Evolutionary conservation across 495 filamentous ascomycete genomes (phyloP).

Genomic region (Rusavskia elegans): DNA sequence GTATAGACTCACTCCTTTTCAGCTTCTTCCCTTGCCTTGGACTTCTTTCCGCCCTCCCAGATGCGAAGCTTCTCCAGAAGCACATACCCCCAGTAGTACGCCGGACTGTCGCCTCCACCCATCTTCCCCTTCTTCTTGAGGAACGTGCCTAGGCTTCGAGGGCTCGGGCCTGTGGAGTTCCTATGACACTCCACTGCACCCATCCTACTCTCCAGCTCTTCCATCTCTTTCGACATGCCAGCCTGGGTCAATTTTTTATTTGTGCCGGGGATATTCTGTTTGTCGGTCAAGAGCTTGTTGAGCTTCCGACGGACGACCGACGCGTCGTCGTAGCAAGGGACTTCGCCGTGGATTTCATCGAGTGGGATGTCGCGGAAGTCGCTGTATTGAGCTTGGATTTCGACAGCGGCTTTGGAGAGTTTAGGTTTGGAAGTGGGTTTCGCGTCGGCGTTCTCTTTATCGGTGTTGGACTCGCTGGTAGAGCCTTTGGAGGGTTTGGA

Average conservation of each 20-base stretch:
- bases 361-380: slow-evolving; percentile 10
- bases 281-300: slow-evolving; percentile 6
- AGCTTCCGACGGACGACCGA: slow-evolving; percentile 12
- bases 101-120: slow-evolving; percentile 11
- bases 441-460: slow-evolving; percentile 12
- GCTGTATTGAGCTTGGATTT: not conserved
- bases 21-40: slow-evolving; percentile 9
- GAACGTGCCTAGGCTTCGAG: not conserved
- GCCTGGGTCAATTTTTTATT: slow-evolving; percentile 11
- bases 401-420: not conserved
- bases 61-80: slow-evolving; percentile 10
- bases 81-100: slow-evolving; percentile 10
- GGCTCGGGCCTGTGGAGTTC: slow-evolving; percentile 4
- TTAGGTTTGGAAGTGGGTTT: slow-evolving; percentile 1
- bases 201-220: slow-evolving; percentile 5
- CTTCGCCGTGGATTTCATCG: slow-evolving; percentile 7
- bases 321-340: slow-evolving; percentile 13
- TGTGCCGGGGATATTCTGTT: slow-evolving; percentile 5
- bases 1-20: slow-evolving; percentile 7
- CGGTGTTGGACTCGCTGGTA: slow-evolving; percentile 4
- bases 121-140: slow-evolving; percentile 10
- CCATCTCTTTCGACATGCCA: slow-evolving; percentile 7
- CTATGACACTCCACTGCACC: slow-evolving; percentile 2
- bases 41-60: slow-evolving; percentile 10
- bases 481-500: slow-evolving; percentile 3